phyloP scores from a whole-genome alignment of 495 filamentous ascomycete species.

The Astrothelium macrocarpum region DNA sequence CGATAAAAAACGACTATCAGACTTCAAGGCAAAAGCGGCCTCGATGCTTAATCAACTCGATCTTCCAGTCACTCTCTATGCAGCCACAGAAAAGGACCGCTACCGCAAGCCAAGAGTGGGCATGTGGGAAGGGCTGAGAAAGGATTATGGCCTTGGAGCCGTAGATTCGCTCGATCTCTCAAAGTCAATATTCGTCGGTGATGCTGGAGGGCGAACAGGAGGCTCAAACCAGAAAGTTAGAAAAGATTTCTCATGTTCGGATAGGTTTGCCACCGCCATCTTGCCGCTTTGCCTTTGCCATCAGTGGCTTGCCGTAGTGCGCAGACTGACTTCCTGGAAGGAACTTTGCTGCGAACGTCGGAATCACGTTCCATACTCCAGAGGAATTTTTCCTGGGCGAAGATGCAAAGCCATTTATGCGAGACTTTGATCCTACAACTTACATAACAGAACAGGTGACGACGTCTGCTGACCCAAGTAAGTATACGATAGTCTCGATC shows the following conservation, averaged over 20 bases:
- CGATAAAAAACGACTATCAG: conserved; percentile 51
- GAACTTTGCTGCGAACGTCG: conserved; percentile 74
- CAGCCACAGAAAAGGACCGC: conserved; percentile 66
- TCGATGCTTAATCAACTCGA: conserved; percentile 62
- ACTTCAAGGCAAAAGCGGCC: conserved; percentile 69
- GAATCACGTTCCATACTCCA: conserved; percentile 71
- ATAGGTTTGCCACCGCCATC: conserved; percentile 44
- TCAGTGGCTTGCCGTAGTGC: conserved; percentile 12
- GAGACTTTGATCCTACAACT: conserved; percentile 55
- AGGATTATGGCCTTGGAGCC: conserved; percentile 59
- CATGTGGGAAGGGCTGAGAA: conserved; percentile 80
- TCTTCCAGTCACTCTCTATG: conserved; percentile 72
- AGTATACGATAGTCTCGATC: background rate
- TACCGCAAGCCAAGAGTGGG: conserved; percentile 80
- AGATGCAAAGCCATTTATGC: conserved; percentile 47
- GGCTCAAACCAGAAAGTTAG: conserved; percentile 26
- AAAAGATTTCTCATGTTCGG: conserved; percentile 67
- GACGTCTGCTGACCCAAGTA: conserved; percentile 28
- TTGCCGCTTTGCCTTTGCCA: background rate
- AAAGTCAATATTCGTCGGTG: conserved; percentile 76
- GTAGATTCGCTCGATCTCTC: conserved; percentile 52
- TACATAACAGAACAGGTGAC: conserved; percentile 35
- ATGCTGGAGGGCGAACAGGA: conserved; percentile 59
- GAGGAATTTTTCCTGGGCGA: conserved; percentile 82
- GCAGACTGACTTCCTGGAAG: conserved; percentile 26